These are phyloP conservation scores for Myxozyma neglecta DNA, from an alignment of 805 yeast genomes.

Conservation along the genomic window DNA sequence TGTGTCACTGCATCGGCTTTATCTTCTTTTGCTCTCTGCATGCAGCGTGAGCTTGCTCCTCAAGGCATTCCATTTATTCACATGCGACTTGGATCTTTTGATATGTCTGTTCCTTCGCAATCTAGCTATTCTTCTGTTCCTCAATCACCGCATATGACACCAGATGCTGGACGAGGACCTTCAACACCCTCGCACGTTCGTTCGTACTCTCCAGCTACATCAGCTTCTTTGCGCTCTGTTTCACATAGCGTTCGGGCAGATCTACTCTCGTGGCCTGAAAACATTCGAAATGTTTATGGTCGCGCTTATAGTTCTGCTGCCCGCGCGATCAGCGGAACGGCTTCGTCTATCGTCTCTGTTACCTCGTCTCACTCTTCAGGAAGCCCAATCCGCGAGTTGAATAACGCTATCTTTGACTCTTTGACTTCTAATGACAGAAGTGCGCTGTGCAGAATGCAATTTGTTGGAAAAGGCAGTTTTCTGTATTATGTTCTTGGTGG, in stretches of 20 bases:
- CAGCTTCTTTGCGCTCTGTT: constrained; percentile 34
- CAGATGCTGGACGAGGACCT: constrained; percentile 14
- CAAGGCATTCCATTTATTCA: constrained; percentile 47
- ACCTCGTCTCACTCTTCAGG: constrained; percentile 11
- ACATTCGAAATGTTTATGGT: constrained; percentile 42
- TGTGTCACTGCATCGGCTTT: constrained; percentile 53
- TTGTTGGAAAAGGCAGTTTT: constrained; percentile 29
- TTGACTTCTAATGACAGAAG: constrained; percentile 17
- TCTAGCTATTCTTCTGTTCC: constrained; percentile 22
- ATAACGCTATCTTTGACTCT: constrained; percentile 26
- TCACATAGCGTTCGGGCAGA: constrained; percentile 43
- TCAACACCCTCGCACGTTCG: constrained; percentile 28
- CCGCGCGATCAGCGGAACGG: constrained; percentile 27
- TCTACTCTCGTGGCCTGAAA: constrained; percentile 46
- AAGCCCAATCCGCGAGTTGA: constrained; percentile 20
- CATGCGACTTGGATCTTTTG: constrained; percentile 50
- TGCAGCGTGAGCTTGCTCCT: constrained; percentile 49
- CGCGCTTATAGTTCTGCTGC: constrained; percentile 36
- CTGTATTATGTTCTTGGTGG: constrained; percentile 28
- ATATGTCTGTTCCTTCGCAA: constrained; percentile 40
- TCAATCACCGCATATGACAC: constrained; percentile 23
- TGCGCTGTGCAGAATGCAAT: constrained; percentile 20
- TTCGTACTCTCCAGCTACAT: constrained; percentile 30
- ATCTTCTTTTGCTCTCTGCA: constrained; percentile 41
- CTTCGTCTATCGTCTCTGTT: constrained; percentile 23